Conservation (phyloP, 169 alveolate species). For the Plasmodium sp. region DNA sequence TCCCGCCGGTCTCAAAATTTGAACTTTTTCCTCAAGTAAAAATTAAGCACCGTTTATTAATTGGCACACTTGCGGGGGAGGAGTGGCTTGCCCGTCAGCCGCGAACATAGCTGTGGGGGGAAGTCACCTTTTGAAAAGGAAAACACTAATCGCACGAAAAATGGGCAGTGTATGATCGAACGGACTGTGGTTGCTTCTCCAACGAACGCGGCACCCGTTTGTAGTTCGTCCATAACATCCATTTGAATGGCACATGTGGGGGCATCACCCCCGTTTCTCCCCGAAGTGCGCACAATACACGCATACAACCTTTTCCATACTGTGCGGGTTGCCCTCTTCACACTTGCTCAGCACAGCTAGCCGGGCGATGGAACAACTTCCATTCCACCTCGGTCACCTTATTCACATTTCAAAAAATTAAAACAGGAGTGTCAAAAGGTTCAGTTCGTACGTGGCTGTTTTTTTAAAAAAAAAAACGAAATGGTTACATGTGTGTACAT, state of each 20-base stretch:
- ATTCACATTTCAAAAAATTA: not conserved
- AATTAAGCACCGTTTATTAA: not conserved
- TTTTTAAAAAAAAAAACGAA: not conserved
- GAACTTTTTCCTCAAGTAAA: not conserved
- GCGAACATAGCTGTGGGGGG: not conserved
- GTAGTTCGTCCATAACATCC: not conserved
- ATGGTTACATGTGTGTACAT: not conserved
- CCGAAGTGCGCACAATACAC: not conserved
- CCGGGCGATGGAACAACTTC: not conserved
- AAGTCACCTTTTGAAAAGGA: not conserved
- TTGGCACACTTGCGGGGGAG: not conserved
- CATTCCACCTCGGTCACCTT: not conserved
- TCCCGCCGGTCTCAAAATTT: not conserved
- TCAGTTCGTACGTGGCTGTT: constrained; percentile 1
- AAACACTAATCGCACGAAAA: not conserved
- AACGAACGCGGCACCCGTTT: not conserved
- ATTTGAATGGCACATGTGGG: not conserved
- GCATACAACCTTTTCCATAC: not conserved
- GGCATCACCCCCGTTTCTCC: not conserved
- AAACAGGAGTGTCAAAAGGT: not conserved
- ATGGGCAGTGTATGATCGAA: not conserved
- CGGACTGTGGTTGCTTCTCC: not conserved
- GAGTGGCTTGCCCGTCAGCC: not conserved
- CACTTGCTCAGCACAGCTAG: not conserved
- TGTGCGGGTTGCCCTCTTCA: not conserved